A percentile compares a stretch with the other conserved stretches of the same genome.
These are phyloP conservation scores for Colletotrichum tanaceti DNA, from an alignment of 2,329 filamentous ascomycete genomes.

Conservation along the genomic window DNA sequence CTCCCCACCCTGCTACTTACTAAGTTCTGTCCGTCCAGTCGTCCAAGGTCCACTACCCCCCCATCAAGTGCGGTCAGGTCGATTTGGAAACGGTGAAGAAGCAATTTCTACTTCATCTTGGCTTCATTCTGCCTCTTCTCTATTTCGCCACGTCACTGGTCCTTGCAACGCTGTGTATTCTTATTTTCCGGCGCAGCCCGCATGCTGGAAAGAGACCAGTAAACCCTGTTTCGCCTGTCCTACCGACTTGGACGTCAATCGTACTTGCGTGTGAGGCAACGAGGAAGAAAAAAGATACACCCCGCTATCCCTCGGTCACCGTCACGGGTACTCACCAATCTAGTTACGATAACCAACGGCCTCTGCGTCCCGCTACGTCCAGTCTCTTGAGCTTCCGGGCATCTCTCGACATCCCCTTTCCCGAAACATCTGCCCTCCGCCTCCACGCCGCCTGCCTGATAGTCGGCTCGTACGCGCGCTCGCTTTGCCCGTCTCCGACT, in stretches of 20 bases:
- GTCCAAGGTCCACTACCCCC: constrained; percentile 13
- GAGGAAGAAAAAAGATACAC: background rate
- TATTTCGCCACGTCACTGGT: background rate
- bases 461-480: background rate
- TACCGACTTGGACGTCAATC: background rate
- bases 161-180: background rate
- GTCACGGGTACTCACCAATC: background rate
- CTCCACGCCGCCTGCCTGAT: background rate
- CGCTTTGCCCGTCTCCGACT: background rate
- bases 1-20: constrained; percentile 9
- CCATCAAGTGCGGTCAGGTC: background rate
- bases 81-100: constrained; percentile 19
- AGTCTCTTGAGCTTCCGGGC: background rate
- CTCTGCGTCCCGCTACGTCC: background rate
- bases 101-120: constrained; percentile 9
- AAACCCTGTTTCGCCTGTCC: background rate
- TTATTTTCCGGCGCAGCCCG: background rate
- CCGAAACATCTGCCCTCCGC: background rate
- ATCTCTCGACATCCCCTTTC: background rate
- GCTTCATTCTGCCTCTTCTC: background rate
- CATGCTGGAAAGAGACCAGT: background rate
- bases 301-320: constrained; percentile 13
- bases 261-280: background rate
- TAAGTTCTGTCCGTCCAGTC: background rate
- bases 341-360: constrained; percentile 6